These are phyloP conservation scores for Coleophoma eucalyptorum DNA, from an alignment of 2,329 filamentous ascomycete genomes.

Conservation along the genomic window DNA sequence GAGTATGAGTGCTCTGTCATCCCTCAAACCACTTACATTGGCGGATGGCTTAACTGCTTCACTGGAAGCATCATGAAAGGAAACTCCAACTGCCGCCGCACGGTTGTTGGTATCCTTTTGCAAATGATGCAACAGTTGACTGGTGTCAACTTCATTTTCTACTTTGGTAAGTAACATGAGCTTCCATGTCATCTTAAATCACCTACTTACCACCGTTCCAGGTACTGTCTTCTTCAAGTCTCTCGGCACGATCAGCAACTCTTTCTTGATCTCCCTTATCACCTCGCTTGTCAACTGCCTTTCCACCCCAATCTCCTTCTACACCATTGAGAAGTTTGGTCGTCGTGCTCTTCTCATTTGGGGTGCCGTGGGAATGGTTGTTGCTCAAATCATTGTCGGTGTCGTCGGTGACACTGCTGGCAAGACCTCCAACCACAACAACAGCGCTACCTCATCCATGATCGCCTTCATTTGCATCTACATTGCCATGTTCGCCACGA, in stretches of 20 bases:
- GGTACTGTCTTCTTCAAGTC: conserved; percentile 56
- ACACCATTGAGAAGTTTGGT: conserved; percentile 62
- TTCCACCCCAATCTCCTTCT: conserved; percentile 72
- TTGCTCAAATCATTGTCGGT: conserved; percentile 44
- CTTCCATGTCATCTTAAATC: too few relatives aligned
- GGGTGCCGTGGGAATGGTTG: conserved; percentile 65
- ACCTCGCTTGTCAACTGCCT: conserved; percentile 64
- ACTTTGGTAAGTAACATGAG: conserved; percentile 45
- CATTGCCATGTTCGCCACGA: conserved; percentile 64
- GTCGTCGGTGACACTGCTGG: conserved; percentile 36
- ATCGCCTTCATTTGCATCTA: conserved; percentile 70
- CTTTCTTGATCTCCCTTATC: conserved; percentile 62
- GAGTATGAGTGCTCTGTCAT: conserved; percentile 72
- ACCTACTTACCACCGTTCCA: conserved; percentile 44
- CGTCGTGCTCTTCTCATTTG: conserved; percentile 60
- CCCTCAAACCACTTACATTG: conserved; percentile 59
- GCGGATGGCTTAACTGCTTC: conserved; percentile 66
- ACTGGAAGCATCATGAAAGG: conserved; percentile 56
- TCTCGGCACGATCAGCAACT: conserved; percentile 62
- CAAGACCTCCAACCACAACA: conserved; percentile 59
- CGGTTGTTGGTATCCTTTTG: conserved; percentile 55
- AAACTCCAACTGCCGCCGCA: conserved; percentile 65
- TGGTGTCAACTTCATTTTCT: conserved; percentile 94
- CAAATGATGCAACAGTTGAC: conserved; percentile 63
- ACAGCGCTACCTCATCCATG: conserved; percentile 55